A percentile compares a stretch with the other conserved stretches of the same genome.
Evolutionary conservation across 192 early-diverging fungal species (phyloP).

Genomic region (Borealophlyctis nickersoniae): DNA sequence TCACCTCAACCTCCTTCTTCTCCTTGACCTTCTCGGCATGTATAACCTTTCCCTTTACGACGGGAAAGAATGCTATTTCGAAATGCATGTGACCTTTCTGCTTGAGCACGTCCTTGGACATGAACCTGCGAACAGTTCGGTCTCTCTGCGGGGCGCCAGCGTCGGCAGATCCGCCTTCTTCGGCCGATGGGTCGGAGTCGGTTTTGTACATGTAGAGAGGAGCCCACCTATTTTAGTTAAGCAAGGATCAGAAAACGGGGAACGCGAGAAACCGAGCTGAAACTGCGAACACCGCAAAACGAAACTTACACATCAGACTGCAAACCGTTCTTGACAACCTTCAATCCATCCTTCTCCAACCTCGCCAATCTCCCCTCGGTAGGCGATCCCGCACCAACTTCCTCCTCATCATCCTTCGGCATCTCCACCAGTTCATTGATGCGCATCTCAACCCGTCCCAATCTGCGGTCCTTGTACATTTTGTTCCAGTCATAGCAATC

Average conservation of each 20-base stretch:
- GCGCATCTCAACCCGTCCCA: constrained; percentile 62
- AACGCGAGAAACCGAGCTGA: too few relatives aligned
- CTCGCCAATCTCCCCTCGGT: constrained; percentile 19
- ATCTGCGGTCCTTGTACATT: constrained; percentile 75
- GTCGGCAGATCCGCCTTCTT: too few relatives aligned
- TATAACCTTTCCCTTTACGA: constrained; percentile 19
- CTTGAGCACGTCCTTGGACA: constrained; percentile 9
- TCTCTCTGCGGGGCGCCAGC: not conserved
- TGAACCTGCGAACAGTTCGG: not conserved
- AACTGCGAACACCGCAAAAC: not conserved
- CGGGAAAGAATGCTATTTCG: constrained; percentile 30
- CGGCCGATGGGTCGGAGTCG: constrained; percentile 11
- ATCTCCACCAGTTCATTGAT: constrained; percentile 28
- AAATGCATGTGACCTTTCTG: constrained; percentile 38
- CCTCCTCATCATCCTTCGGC: not conserved
- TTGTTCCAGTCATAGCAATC: constrained; percentile 89
- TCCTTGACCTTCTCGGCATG: constrained; percentile 12
- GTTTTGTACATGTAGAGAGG: constrained; percentile 39
- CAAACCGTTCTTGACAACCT: constrained; percentile 21
- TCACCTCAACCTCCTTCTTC: not conserved
- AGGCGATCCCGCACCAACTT: constrained; percentile 1
- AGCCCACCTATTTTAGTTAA: constrained; percentile 26
- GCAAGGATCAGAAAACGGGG: constrained; percentile 17
- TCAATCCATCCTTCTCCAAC: constrained; percentile 39
- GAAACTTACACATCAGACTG: constrained; percentile 33